Evolutionary conservation across 106 monocot species (phyloP).

Genomic region (Chionographis japonica): DNA sequence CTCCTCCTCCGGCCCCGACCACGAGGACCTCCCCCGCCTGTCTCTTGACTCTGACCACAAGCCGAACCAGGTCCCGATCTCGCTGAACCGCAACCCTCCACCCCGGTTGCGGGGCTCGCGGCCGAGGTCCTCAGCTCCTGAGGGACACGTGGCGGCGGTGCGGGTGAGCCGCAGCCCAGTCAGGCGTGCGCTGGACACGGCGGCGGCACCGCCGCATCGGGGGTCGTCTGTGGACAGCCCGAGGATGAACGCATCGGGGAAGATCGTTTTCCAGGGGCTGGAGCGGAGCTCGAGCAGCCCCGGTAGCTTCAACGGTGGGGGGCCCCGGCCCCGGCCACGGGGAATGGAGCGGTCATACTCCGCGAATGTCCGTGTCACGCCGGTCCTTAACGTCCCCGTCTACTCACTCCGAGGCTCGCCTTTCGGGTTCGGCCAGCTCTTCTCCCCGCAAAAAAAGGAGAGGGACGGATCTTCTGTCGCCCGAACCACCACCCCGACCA

Average conservation of each 20-base stretch:
- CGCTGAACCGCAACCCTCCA: not conserved
- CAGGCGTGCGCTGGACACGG: slow-evolving; percentile 7
- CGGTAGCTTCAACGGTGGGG: slow-evolving; percentile 51
- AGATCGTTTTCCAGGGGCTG: slow-evolving; percentile 70
- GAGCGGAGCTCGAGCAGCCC: slow-evolving; percentile 91
- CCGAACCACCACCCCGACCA: not conserved
- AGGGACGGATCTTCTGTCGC: not conserved
- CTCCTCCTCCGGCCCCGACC: slow-evolving; percentile 29
- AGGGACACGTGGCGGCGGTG: not conserved
- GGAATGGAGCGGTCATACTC: slow-evolving; percentile 82
- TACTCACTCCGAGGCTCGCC: slow-evolving; percentile 55
- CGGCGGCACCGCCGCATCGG: slow-evolving; percentile 8
- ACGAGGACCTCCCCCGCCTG: slow-evolving; percentile 28
- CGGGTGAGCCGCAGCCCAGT: slow-evolving; percentile 8
- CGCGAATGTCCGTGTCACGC: slow-evolving; percentile 61
- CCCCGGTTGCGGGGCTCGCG: slow-evolving; percentile 16
- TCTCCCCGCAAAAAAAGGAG: slow-evolving; percentile 34
- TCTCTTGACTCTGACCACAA: slow-evolving; percentile 30
- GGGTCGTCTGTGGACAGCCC: slow-evolving; percentile 64
- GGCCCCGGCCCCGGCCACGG: slow-evolving; percentile 28
- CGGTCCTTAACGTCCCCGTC: slow-evolving; percentile 90
- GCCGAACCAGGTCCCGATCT: slow-evolving; percentile 3
- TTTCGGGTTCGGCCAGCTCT: slow-evolving; percentile 48
- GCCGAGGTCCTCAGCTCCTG: not conserved
- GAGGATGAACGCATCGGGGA: slow-evolving; percentile 85